Evolutionary conservation across 192 early-diverging fungal species (phyloP), one percentile per base, ranked within the genome.

Genomic region (Podila minutissima): DNA sequence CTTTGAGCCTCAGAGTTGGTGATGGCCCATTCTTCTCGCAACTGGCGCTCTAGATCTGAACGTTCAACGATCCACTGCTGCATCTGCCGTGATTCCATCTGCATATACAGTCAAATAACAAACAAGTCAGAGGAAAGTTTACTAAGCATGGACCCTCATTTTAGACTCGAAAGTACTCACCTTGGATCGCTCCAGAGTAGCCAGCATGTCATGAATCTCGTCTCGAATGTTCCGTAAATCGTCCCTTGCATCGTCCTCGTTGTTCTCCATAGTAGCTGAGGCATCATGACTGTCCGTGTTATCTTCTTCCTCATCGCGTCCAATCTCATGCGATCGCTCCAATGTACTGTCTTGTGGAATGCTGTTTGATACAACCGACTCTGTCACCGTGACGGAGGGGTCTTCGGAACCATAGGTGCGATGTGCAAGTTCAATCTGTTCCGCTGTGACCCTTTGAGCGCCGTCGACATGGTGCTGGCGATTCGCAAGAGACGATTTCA

Each of bases 41-140:
- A 20, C 37, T 53, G 65, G 49, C 13, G 11, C 28, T 33, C 24
- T 24, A n/a, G 29, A 3, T 46, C 41, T 4, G 59, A 50, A 33
- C 69, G 60, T 8, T 62, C 59, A 5, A 60, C n/a, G 29, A 71
- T 51, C 69, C 69, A 71, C 10, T 71, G 69, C 61, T 63, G 60
- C 13, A 71, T 41, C 24, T 71, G 69, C 19, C 37, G 46, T 2
- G 69, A 49, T 26, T 71, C 61, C 11, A 63, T 28, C 69, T 71
- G 51, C 4, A 20, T 2, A 15, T 20, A 11, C 17, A 22, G 26
- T 53, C 29, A 17, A 38, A 15, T 13, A 61, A 12, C 4, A 37
- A n/a, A 67, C 2, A n/a, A 26, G 29, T 33, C 37, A 22, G 19
- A 68, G 5, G 7, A 26, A 24, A 1, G 8, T 55, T 55, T 17